These are phyloP conservation scores for Penicillium sp. DNA, from an alignment of 2,329 filamentous ascomycete species.

Conservation along the genomic window DNA sequence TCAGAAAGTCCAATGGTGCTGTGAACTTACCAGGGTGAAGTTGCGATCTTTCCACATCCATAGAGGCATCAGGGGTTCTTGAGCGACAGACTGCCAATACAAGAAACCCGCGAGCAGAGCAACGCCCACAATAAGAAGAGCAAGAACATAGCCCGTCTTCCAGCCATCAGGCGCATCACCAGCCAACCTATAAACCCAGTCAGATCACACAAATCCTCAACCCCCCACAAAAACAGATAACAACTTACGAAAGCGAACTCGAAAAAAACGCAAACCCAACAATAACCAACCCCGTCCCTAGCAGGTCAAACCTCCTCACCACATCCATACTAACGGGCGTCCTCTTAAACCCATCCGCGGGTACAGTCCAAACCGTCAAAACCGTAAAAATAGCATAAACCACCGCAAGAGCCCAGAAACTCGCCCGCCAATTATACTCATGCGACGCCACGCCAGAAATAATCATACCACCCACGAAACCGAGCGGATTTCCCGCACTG, in stretches of 20 bases:
- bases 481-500: conserved; percentile 62
- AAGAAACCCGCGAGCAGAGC: conserved; percentile 63
- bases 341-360: conserved; percentile 58
- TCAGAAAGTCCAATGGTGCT: background rate
- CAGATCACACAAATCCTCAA: conserved; percentile 7
- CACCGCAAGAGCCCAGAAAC: conserved; percentile 67
- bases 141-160: conserved; percentile 67
- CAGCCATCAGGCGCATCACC: conserved; percentile 67
- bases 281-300: conserved; percentile 66
- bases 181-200: conserved; percentile 45
- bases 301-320: conserved; percentile 64
- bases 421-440: conserved; percentile 67
- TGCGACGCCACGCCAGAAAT: conserved; percentile 67
- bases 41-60: conserved; percentile 66
- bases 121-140: conserved; percentile 65
- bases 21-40: conserved; percentile 62
- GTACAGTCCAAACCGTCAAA: conserved; percentile 67
- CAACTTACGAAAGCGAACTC: conserved; percentile 62
- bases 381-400: conserved; percentile 67
- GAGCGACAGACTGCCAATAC: conserved; percentile 65
- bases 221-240: background rate
- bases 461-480: conserved; percentile 64
- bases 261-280: conserved; percentile 71
- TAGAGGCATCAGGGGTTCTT: conserved; percentile 60
- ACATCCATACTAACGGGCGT: conserved; percentile 53